Evolutionary conservation across 495 filamentous ascomycete species (phyloP).

Genomic region (Neurospora sp.): DNA sequence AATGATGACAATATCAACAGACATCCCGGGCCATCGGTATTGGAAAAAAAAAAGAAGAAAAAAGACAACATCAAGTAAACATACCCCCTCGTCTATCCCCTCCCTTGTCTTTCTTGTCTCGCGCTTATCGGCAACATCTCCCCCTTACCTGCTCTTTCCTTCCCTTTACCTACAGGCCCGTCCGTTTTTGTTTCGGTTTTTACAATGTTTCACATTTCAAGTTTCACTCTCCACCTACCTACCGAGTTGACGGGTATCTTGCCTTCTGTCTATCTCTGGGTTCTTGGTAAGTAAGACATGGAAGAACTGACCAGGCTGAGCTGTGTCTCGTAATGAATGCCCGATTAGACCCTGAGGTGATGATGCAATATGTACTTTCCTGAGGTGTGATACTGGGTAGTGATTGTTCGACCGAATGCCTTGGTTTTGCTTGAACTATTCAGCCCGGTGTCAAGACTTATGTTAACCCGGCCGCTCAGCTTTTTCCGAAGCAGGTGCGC

Average conservation of each 20-base stretch:
- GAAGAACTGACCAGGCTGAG: not conserved
- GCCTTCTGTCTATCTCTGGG: too few relatives aligned
- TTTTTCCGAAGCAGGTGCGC: too few relatives aligned
- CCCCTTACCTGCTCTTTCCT: not conserved
- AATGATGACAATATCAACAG: too few relatives aligned
- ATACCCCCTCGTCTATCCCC: not conserved
- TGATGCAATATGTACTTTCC: too few relatives aligned
- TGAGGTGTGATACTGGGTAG: not conserved
- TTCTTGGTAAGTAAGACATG: not conserved
- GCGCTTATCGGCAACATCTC: not conserved
- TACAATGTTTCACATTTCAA: not conserved
- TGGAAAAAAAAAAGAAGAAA: not conserved
- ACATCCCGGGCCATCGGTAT: too few relatives aligned
- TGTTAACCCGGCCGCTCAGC: too few relatives aligned
- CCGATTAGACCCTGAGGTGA: too few relatives aligned
- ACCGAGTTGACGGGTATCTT: not conserved
- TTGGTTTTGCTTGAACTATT: not conserved
- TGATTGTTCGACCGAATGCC: not conserved
- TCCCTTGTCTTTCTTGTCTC: not conserved
- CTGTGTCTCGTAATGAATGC: not conserved
- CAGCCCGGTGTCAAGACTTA: not conserved
- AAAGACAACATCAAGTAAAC: not conserved
- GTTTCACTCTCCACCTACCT: not conserved
- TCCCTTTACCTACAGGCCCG: not conserved
- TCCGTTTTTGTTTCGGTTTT: not conserved